phyloP scores from a whole-genome alignment of 257 asterid genomes.

The Scutellaria galericulata region DNA sequence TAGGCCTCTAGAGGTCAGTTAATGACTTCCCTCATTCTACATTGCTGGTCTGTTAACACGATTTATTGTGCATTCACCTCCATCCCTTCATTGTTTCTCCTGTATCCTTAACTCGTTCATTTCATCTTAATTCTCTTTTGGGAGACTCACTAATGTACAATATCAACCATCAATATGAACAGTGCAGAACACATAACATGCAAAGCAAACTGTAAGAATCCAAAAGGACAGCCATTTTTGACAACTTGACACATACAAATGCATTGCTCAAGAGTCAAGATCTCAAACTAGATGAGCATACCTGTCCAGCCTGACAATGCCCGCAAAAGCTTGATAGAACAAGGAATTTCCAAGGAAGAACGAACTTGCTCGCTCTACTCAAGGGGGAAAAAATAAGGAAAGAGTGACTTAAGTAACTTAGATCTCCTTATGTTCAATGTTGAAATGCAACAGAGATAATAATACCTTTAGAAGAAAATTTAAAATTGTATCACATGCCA shows the following conservation, averaged over 20 bases:
- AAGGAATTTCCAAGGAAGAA: conserved; percentile 45
- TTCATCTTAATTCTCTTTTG: neutral
- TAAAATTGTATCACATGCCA: conserved; percentile 88
- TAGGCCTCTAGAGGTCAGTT: neutral
- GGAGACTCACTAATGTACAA: conserved; percentile 13
- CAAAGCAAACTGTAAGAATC: neutral
- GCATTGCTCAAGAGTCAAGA: conserved; percentile 17
- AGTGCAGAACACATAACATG: neutral
- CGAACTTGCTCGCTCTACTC: conserved; percentile 50
- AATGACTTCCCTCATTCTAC: neutral
- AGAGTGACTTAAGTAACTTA: conserved; percentile 2
- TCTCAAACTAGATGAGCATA: conserved; percentile 34
- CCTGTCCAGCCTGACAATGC: conserved; percentile 74
- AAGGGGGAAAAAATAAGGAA: conserved; percentile 24
- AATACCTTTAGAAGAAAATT: conserved; percentile 71
- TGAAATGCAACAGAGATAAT: conserved; percentile 13
- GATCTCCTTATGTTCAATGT: conserved; percentile 22
- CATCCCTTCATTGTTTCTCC: conserved; percentile 1
- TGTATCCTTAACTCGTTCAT: neutral
- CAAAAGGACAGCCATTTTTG: neutral
- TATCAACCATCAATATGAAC: conserved; percentile 22
- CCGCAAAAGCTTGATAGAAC: conserved; percentile 63
- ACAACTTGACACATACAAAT: neutral
- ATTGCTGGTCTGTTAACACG: no score
- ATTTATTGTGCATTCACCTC: no score